Conservation (phyloP, 768 basidiomycete genomes). For the Neoboletus brunneissimus region DNA sequence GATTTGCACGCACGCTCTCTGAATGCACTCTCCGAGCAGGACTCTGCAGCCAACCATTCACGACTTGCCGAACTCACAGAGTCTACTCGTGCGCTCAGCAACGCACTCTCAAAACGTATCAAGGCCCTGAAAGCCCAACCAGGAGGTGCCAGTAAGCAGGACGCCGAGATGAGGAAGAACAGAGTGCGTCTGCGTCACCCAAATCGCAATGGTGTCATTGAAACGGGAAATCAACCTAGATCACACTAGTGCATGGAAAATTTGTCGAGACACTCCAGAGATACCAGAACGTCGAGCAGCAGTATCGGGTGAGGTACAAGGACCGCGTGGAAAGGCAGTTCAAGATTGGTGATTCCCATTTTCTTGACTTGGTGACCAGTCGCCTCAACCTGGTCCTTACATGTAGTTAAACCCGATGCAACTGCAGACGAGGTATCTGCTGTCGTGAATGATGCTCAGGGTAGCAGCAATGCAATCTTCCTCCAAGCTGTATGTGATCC, state of each 20-base stretch:
- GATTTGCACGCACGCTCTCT: slow-evolving; percentile 51
- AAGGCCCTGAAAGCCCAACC: slow-evolving; percentile 49
- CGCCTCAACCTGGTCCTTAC: background rate
- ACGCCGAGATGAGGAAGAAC: slow-evolving; percentile 46
- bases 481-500: slow-evolving; percentile 55
- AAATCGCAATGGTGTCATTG: background rate
- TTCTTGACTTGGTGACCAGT: background rate
- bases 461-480: slow-evolving; percentile 67
- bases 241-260: slow-evolving; percentile 57
- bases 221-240: slow-evolving; percentile 35
- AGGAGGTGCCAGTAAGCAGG: slow-evolving; percentile 32
- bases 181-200: slow-evolving; percentile 15
- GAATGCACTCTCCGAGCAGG: slow-evolving; percentile 47
- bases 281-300: slow-evolving; percentile 74
- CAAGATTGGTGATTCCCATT: slow-evolving; percentile 55
- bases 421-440: slow-evolving; percentile 73
- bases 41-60: slow-evolving; percentile 38
- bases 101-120: slow-evolving; percentile 56
- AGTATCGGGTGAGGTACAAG: slow-evolving; percentile 60
- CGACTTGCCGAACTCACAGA: slow-evolving; percentile 57
- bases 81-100: slow-evolving; percentile 59
- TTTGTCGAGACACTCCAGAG: slow-evolving; percentile 76
- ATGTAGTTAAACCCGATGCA: slow-evolving; percentile 80
- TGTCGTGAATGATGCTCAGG: slow-evolving; percentile 61
- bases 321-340: slow-evolving; percentile 73